phyloP scores from a whole-genome alignment of 2,329 filamentous ascomycete genomes.

The Coleophoma cylindrospora region DNA sequence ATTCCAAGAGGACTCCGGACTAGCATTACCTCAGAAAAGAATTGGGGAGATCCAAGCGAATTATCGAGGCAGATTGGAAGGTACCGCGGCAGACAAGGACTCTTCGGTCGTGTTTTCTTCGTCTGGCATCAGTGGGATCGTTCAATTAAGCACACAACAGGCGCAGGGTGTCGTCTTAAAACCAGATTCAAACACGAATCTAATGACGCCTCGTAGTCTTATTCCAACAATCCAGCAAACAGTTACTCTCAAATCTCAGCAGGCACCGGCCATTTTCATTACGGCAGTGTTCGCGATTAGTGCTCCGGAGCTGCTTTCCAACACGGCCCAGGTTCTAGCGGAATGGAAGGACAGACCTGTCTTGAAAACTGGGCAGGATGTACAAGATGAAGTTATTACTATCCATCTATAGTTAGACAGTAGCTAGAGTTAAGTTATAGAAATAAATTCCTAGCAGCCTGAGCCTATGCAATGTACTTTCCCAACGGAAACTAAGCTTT shows the following conservation, averaged over 20 bases:
- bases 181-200: slow-evolving; percentile 27
- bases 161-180: slow-evolving; percentile 10
- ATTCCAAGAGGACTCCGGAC: not conserved
- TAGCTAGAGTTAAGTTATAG: no score
- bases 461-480: no score
- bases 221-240: slow-evolving; percentile 15
- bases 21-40: not conserved
- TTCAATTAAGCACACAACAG: not conserved
- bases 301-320: not conserved
- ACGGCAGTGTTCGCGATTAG: not conserved
- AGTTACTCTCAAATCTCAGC: not conserved
- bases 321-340: not conserved
- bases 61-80: not conserved
- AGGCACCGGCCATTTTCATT: not conserved
- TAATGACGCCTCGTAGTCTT: slow-evolving; percentile 19
- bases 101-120: slow-evolving; percentile 10
- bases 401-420: no score
- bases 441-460: no score
- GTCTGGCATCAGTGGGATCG: slow-evolving; percentile 7
- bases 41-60: not conserved
- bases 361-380: no score
- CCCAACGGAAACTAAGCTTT: no score
- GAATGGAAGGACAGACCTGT: not conserved
- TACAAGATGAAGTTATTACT: no score
- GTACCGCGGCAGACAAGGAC: not conserved